Evolutionary conservation across 1,284 basidiomycete genomes (phyloP).

Genomic region (Pseudozyma flocculosa): DNA sequence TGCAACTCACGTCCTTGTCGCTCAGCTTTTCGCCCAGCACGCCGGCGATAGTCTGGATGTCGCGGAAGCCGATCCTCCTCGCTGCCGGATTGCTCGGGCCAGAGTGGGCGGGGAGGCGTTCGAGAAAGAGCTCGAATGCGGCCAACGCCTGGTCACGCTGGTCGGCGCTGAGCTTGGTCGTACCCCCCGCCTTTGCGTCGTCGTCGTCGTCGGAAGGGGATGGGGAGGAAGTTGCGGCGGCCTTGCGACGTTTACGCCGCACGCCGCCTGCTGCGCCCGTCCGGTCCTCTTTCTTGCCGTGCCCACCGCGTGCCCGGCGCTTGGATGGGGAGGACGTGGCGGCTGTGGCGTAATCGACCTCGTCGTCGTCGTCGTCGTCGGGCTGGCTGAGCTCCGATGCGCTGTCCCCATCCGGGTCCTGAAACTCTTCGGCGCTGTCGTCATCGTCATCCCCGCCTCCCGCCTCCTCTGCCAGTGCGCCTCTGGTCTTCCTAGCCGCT

Average conservation of each 20-base stretch:
- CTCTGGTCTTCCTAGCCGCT: conserved; percentile 20
- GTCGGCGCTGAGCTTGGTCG: conserved; percentile 23
- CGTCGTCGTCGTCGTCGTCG: not conserved
- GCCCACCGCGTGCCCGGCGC: no score
- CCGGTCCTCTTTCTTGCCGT: conserved; percentile 2
- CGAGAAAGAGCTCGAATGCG: conserved; percentile 17
- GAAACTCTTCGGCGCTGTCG: conserved; percentile 16
- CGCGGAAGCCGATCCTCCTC: conserved; percentile 9
- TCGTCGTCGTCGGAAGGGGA: conserved; percentile 2
- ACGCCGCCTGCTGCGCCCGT: not conserved
- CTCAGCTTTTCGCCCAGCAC: conserved; percentile 23
- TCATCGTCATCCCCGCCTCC: conserved; percentile 13
- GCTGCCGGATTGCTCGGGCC: conserved; percentile 2
- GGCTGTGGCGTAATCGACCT: no score
- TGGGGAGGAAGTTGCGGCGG: not conserved
- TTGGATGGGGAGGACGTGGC: no score
- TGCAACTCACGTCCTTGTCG: conserved; percentile 13
- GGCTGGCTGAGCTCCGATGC: not conserved
- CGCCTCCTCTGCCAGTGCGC: conserved; percentile 4
- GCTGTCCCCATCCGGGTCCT: not conserved
- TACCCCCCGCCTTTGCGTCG: conserved; percentile 5
- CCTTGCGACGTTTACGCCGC: not conserved
- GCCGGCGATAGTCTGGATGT: conserved; percentile 8
- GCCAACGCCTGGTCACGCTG: conserved; percentile 9
- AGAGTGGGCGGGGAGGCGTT: conserved; percentile 8